Evolutionary conservation across 306 rosid genomes (phyloP).

Genomic region (Rosa lucieae): DNA sequence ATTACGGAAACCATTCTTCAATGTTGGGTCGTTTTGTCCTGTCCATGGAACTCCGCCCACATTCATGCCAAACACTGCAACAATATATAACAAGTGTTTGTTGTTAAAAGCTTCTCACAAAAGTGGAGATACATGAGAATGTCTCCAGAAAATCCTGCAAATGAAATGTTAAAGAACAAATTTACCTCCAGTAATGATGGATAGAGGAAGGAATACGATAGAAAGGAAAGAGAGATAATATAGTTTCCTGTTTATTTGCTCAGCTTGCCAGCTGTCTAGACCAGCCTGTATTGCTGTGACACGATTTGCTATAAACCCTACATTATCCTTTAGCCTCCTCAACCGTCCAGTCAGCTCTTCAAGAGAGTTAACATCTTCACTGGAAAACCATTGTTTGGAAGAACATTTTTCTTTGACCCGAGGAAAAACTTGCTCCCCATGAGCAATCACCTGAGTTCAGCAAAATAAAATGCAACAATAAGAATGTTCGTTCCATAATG

Average conservation of each 20-base stretch:
- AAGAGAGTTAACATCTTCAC: conserved; percentile 64
- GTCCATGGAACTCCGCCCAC: conserved; percentile 99
- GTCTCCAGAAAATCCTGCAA: conserved; percentile 1
- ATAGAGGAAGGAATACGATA: conserved; percentile 83
- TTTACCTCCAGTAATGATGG: conserved; percentile 87
- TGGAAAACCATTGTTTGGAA: conserved; percentile 75
- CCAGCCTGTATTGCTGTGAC: conserved; percentile 89
- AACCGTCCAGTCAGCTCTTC: conserved; percentile 85
- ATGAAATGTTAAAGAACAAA: conserved; percentile 2
- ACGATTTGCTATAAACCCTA: conserved; percentile 91
- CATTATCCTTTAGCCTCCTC: conserved; percentile 85
- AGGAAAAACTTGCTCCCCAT: conserved; percentile 93
- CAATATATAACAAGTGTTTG: conserved; percentile 14
- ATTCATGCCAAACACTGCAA: conserved; percentile 94
- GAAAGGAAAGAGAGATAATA: conserved; percentile 92
- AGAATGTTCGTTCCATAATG: conserved; percentile 20
- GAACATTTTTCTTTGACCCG: conserved; percentile 89
- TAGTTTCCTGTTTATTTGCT: conserved; percentile 87
- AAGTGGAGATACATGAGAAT: not conserved
- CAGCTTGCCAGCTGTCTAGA: conserved; percentile 95
- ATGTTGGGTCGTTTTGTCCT: conserved; percentile 49
- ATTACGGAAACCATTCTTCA: conserved; percentile 76
- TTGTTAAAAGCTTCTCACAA: not conserved
- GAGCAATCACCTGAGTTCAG: conserved; percentile 67
- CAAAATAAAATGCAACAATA: conserved; percentile 25